Evolutionary conservation across 352 stramenopile genomes (phyloP).

Genomic region (Nothophytophthora sp.): DNA sequence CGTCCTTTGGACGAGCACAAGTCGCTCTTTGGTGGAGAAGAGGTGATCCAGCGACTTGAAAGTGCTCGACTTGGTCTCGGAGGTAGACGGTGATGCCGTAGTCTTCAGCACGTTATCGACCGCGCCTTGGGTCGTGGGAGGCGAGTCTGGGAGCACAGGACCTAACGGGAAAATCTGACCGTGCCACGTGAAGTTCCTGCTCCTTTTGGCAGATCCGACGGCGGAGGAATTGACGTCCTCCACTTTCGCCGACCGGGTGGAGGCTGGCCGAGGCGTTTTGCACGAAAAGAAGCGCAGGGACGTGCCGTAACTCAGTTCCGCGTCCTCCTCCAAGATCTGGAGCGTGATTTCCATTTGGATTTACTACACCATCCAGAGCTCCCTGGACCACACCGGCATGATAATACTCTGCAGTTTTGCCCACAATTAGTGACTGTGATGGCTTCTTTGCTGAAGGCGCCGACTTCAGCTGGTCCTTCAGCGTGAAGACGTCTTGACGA

Average conservation of each 20-base stretch:
- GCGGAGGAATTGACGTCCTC: not conserved
- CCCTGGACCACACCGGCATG: slow-evolving; percentile 29
- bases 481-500: no score
- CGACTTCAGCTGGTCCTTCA: slow-evolving; percentile 19
- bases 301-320: not conserved
- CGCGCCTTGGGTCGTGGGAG: no score
- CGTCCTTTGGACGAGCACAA: slow-evolving; percentile 11
- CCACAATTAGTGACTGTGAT: not conserved
- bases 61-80: not conserved
- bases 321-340: slow-evolving; percentile 14
- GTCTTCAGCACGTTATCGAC: no score
- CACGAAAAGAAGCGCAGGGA: slow-evolving; percentile 10
- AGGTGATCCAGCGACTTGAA: not conserved
- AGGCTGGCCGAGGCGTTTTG: not conserved
- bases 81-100: not conserved
- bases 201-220: no score
- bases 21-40: slow-evolving; percentile 9
- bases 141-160: no score
- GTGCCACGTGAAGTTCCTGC: no score
- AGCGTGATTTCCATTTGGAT: slow-evolving; percentile 31
- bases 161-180: no score
- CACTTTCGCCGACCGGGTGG: not conserved
- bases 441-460: slow-evolving; percentile 6
- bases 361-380: slow-evolving; percentile 25
- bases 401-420: not conserved